Percentiles rank a stretch among this genome's conserved stretches.
phyloP scores from a whole-genome alignment of 805 yeast genomes.

The Hermanozyma aechmeae region DNA sequence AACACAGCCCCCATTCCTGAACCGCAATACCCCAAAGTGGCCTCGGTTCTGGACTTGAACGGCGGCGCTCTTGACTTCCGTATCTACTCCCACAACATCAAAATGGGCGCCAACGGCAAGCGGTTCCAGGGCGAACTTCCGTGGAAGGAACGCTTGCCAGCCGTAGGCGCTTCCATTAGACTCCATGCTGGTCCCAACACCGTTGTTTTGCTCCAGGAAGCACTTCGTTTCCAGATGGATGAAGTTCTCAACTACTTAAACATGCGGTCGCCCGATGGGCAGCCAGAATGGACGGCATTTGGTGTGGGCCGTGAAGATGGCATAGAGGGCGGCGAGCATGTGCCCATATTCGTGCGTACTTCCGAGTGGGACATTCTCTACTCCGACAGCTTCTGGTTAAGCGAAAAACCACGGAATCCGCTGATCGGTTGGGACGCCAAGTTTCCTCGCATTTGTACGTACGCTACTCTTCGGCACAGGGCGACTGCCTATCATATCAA shows the following conservation, averaged over 20 bases:
- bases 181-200: constrained; percentile 13
- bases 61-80: too few relatives aligned
- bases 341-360: constrained; percentile 9
- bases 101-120: constrained; percentile 17
- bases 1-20: too few relatives aligned
- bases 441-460: constrained; percentile 10
- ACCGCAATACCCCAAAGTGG: too few relatives aligned
- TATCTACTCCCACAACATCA: constrained; percentile 27
- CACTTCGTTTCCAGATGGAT: constrained; percentile 9
- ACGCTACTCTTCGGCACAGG: constrained; percentile 8
- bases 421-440: constrained; percentile 13
- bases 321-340: constrained; percentile 9
- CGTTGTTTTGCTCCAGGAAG: constrained; percentile 11
- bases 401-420: constrained; percentile 4
- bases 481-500: constrained; percentile 7
- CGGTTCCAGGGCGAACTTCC: constrained; percentile 17
- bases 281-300: constrained; percentile 8
- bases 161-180: constrained; percentile 8
- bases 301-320: constrained; percentile 13
- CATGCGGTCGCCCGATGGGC: constrained; percentile 1
- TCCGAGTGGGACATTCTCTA: constrained; percentile 10
- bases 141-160: constrained; percentile 15
- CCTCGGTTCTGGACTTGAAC: too few relatives aligned
- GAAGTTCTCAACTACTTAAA: constrained; percentile 10
- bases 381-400: constrained; percentile 12